These are phyloP conservation scores for Typha latifolia DNA, from an alignment of 176 grass and related monocot genomes.

Conservation along the genomic window DNA sequence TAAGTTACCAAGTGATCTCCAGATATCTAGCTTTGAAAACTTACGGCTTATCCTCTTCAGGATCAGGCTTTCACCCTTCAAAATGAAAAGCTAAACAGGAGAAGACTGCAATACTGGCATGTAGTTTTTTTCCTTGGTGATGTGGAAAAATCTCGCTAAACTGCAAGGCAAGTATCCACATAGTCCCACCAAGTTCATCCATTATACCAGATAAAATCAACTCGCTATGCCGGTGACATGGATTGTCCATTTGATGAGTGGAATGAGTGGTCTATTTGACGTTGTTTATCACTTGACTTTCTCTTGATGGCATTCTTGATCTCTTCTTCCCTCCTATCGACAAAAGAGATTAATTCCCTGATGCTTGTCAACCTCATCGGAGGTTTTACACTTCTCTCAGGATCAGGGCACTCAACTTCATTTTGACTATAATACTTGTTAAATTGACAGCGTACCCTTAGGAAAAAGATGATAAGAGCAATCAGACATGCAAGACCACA, in stretches of 20 bases:
- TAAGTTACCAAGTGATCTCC: too few species aligned
- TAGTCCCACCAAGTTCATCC: constrained; percentile 5
- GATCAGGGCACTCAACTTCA: constrained; percentile 14
- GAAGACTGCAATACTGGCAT: too few species aligned
- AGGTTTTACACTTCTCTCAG: constrained; percentile 30
- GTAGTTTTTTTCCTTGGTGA: too few species aligned
- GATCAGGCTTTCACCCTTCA: too few species aligned
- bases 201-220: background rate
- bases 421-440: constrained; percentile 30
- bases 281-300: constrained; percentile 41
- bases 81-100: too few species aligned
- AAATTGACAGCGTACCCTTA: constrained; percentile 58
- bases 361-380: constrained; percentile 42
- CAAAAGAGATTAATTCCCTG: constrained; percentile 53
- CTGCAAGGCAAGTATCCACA: background rate
- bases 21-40: too few species aligned
- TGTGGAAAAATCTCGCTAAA: background rate
- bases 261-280: constrained; percentile 15
- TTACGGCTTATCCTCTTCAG: too few species aligned
- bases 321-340: constrained; percentile 85
- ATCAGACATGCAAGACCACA: constrained; percentile 53
- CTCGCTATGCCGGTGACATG: constrained; percentile 12
- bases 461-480: constrained; percentile 49
- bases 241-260: constrained; percentile 10
- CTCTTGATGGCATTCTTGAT: constrained; percentile 49